Evolutionary conservation across 441 rosid genomes (phyloP), one percentile per base, ranked within the genome.

Genomic region (Raphanus hybrid): DNA sequence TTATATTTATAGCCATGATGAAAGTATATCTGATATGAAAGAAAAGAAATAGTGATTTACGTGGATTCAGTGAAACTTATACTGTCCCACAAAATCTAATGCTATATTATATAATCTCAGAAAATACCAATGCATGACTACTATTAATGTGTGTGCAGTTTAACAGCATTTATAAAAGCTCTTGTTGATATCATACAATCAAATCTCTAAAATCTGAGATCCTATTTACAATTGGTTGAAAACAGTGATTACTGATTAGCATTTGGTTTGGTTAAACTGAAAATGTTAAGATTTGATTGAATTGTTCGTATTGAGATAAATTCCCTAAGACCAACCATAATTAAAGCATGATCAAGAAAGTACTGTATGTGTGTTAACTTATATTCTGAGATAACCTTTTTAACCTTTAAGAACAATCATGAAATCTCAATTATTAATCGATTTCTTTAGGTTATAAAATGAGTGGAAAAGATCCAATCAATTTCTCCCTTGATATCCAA

Each of bases 401-500:
- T 67, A 63, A 73, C 77, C 70, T 50, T 61, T 60, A 41, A 35
- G 64, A 66, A 59, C 65, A 73, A 67, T 54, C 70, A 73, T 78
- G 74, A 48, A 60, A 67, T 37, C 52, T 73, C 70, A 63, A 73
- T 78, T 55, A 71, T 71, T 43, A 34, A 57, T 54, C 63, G 54
- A 65, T 73, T 73, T 67, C 59, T 78, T 62, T 78, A 67, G 74
- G 81, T 73, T 78, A 60, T 50, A 61, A 67, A 78, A 60, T 35
- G 20, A 41, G 48, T 3, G n/a, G 29, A 35, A 3, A 52, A 68
- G 39, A 32, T 65, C 67, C 65, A 63, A 62, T 78, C 58, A 60
- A 60, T 69, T 50, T 73, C 77, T 77, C 45, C 71, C 62, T 71
- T 68, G 71, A 78, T 82, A 82, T 81, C 75, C 79, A 79, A 71